Conservation (phyloP, 257 asterid genomes). For the Verbena officinalis region DNA sequence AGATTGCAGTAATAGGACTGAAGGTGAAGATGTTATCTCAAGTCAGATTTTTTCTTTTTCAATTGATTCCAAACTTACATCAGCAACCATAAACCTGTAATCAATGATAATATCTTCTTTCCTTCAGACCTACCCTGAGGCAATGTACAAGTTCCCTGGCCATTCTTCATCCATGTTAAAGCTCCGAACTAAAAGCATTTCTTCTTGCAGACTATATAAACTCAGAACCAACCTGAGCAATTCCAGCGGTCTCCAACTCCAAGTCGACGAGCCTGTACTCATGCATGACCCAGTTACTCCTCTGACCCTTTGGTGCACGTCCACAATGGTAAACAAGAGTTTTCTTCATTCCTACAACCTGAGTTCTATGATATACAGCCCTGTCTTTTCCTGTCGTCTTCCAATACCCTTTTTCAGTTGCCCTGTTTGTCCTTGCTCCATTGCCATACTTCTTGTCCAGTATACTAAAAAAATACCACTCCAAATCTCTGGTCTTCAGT, state of each 20-base stretch:
- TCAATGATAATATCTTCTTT: neutral
- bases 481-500: constrained; percentile 81
- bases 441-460: constrained; percentile 89
- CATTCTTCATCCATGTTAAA: constrained; percentile 30
- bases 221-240: constrained; percentile 64
- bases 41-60: constrained; percentile 13
- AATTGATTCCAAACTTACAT: constrained; percentile 31
- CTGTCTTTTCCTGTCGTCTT: constrained; percentile 96
- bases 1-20: constrained; percentile 1
- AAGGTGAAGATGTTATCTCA: constrained; percentile 12
- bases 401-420: constrained; percentile 92
- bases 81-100: constrained; percentile 24
- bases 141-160: constrained; percentile 19
- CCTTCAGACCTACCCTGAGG: constrained; percentile 30
- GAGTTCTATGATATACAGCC: constrained; percentile 59
- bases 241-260: constrained; percentile 59
- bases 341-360: constrained; percentile 86
- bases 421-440: constrained; percentile 86
- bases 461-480: constrained; percentile 93
- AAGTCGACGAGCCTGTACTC: constrained; percentile 78
- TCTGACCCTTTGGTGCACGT: constrained; percentile 91
- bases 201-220: constrained; percentile 23
- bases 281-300: constrained; percentile 98
- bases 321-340: constrained; percentile 92
- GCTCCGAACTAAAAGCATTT: constrained; percentile 27